These are phyloP conservation scores for Ophiognomonia clavigignenti-juglandacearum DNA, from an alignment of 2,329 filamentous ascomycete species.

Conservation along the genomic window DNA sequence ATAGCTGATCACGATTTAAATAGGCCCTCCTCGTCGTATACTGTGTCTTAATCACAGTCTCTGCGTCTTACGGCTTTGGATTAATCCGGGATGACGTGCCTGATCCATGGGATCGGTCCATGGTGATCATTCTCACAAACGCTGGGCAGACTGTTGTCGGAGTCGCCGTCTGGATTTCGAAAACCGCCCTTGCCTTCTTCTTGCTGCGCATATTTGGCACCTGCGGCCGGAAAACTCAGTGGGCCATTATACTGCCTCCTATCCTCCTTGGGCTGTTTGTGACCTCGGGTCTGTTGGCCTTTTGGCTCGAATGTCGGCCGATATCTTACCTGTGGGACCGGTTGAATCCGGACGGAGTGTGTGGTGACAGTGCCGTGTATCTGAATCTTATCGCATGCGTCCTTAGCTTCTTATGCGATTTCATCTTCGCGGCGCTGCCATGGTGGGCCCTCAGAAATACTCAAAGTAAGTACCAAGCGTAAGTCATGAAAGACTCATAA, in stretches of 20 bases:
- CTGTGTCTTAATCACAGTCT: slow-evolving; percentile 2
- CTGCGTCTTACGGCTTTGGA: slow-evolving; percentile 1
- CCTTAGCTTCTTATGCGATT: slow-evolving; percentile 7
- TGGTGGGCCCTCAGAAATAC: slow-evolving; percentile 1
- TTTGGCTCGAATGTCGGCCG: slow-evolving; percentile 7
- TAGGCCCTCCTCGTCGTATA: slow-evolving; percentile 2
- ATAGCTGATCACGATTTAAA: too few relatives aligned
- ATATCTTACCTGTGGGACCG: slow-evolving; percentile 3
- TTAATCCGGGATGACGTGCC: slow-evolving; percentile 5
- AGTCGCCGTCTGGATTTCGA: slow-evolving; percentile 1
- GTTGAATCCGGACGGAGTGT: slow-evolving; percentile 1
- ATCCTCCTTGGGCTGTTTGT: background rate
- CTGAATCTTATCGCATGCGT: background rate
- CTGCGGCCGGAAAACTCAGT: slow-evolving; percentile 1
- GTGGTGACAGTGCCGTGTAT: slow-evolving; percentile 1
- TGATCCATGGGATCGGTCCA: slow-evolving; percentile 4
- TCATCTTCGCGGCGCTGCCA: slow-evolving; percentile 2
- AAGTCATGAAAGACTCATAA: background rate
- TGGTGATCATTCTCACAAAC: slow-evolving; percentile 7
- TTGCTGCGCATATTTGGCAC: slow-evolving; percentile 2
- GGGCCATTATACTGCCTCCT: slow-evolving; percentile 2
- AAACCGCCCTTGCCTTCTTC: slow-evolving; percentile 2
- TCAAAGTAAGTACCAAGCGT: background rate
- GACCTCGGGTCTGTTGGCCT: background rate
- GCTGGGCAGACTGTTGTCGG: slow-evolving; percentile 6